Conservation (phyloP, 176 grass and related monocot genomes). For the Oryza punctata region DNA sequence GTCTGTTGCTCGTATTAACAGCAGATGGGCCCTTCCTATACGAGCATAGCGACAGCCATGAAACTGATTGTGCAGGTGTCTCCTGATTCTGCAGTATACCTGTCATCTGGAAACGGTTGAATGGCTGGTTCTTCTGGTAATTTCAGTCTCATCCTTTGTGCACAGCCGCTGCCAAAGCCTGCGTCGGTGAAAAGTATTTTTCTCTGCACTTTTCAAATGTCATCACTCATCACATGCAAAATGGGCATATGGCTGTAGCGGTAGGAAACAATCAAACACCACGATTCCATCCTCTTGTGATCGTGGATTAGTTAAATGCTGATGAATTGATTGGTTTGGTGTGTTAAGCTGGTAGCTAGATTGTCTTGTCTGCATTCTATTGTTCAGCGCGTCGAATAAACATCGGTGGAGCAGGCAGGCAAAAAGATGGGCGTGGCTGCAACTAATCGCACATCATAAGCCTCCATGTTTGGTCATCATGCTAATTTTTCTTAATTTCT, state of each 20-base stretch:
- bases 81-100: neutral
- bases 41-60: neutral
- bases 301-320: constrained; percentile 5
- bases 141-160: constrained; percentile 6
- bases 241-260: neutral
- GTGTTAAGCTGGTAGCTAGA: constrained; percentile 1
- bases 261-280: neutral
- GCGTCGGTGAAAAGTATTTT: neutral
- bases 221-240: constrained; percentile 8
- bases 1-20: constrained; percentile 9
- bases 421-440: constrained; percentile 19
- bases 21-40: constrained; percentile 18
- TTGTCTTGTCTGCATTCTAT: constrained; percentile 6
- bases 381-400: constrained; percentile 16
- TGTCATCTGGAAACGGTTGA: neutral
- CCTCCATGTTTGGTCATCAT: neutral
- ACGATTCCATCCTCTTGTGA: neutral
- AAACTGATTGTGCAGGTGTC: constrained; percentile 36
- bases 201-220: neutral
- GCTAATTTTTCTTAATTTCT: neutral
- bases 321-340: constrained; percentile 7
- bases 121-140: neutral
- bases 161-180: neutral
- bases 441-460: neutral
- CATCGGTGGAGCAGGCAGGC: neutral